Base-by-base conservation (phyloP, 2,329 filamentous ascomycete genomes). In the Neocatenulostroma microsporum region DNA sequence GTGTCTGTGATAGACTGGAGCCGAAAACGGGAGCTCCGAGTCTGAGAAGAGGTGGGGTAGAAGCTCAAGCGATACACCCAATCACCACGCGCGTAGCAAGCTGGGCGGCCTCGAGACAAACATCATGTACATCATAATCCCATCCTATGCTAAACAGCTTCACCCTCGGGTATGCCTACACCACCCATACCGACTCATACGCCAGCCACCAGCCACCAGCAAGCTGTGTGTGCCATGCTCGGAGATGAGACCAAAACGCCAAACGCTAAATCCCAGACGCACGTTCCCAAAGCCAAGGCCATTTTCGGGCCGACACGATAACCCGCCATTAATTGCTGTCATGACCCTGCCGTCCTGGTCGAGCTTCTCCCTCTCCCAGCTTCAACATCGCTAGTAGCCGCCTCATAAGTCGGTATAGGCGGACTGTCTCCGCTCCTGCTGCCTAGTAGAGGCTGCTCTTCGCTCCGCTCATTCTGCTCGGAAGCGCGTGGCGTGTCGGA, bases 331-430 rank as follows among this genome's bases (percentile, higher is more conserved):
- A 24, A n/a, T n/a, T 24, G 23, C 23, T 24, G 9, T 8, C 23
- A 8, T 24, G 9, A 24, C 8, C 9, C 8, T 24, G 9, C 23
- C 23, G 23, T 9, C 9, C 23, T 8, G n/a, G 51, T 48, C 18
- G 48, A 48, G 29, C 53, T 51, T 21, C 53, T 37, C 8, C 52
- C 53, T 41, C 53, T 39, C 7, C 47, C 51, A 17, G 48, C 46
- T 26, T 47, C 46, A 13, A 48, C 40, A 28, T 54, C 52, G 32
- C 47, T 43, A 12, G 87, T 70, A 2, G 84, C 85, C 41, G 84
- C 84, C 57, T 79, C 84, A 56, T 93, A 93, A 51, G 77, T 88
- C 2, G 85, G 85, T 45, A 91, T 87, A 1, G 85, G 84, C 17
- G 84, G 81, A 62, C 46, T 50, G 30, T 36, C 34, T 36, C 38